These are phyloP conservation scores for Podila minutissima DNA, from an alignment of 192 early-diverging fungal genomes.

Conservation along the genomic window DNA sequence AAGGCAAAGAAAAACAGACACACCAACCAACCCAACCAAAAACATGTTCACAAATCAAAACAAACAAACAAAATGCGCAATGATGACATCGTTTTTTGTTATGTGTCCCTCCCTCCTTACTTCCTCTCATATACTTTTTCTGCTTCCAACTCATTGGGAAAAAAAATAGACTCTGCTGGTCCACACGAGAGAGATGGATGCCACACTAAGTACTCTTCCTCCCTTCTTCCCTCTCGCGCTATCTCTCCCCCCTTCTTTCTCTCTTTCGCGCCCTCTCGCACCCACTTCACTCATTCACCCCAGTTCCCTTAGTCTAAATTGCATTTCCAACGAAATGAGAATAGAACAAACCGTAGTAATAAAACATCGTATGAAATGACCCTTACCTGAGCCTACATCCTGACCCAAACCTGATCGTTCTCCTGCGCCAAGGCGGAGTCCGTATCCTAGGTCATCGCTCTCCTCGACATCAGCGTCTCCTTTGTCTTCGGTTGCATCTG, in stretches of 20 bases:
- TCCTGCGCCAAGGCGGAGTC: background rate
- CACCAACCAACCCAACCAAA: background rate
- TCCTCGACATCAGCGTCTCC: slow-evolving; percentile 3
- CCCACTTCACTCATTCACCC: background rate
- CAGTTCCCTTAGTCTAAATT: no score
- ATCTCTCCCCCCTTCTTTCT: background rate
- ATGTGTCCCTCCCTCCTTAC: background rate
- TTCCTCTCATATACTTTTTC: background rate
- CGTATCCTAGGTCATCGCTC: background rate
- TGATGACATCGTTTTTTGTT: slow-evolving; percentile 15
- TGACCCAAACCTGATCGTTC: slow-evolving; percentile 14
- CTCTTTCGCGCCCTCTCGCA: background rate
- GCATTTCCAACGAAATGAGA: background rate
- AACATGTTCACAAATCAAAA: background rate
- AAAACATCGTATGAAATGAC: background rate
- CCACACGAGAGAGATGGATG: no score
- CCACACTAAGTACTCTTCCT: no score
- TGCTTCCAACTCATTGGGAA: background rate
- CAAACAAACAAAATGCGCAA: slow-evolving; percentile 9
- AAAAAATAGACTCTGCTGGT: background rate
- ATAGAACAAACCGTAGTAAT: background rate
- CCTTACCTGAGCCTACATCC: slow-evolving; percentile 29
- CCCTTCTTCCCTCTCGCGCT: background rate
- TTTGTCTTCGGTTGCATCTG: no score
- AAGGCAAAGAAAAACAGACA: no score